Base-by-base conservation (phyloP, 139 green algal species). In the Parachlorella kessleri region DNA sequence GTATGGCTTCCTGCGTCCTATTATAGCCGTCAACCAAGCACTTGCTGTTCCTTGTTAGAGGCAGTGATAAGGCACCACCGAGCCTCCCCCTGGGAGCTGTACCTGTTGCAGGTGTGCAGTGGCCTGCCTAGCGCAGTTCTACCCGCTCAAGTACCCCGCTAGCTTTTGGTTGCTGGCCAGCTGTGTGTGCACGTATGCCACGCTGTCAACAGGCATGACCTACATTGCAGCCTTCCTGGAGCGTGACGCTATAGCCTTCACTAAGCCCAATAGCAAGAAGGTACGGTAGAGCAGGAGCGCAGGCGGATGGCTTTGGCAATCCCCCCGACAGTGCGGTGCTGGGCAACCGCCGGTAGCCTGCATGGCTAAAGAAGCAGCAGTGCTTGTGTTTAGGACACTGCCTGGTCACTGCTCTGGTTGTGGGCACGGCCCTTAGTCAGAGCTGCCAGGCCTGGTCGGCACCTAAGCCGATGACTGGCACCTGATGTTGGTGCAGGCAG, bases 51-150 rank as follows among this genome's bases (percentile, higher is more conserved):
- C 30, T 32, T 39, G 6, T 7, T 26, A 18, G 30, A 40, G 3
- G 2, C 23, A 4, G 32, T 18, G 36, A n/a, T 21, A 2, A 26
- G 26, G 26, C 18, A 21, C 35, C 66, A 28, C 8, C 6, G 39
- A 24, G 23, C 30, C n/a, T 23, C 4, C 39, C 3, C 39, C 7
- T 14, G 77, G 18, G 14, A 63, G 54, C 33, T 74, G 75, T 21
- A 30, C 36, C 6, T 41, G 38, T 26, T 76, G 71, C 89, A 96
- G 92, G 39, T 91, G 91, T 64, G 81, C 24, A 1, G 38, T 89
- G 3, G 93, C 91, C 5, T 48, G 90, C 38, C 81, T 93, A n/a
- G 85, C 89, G 1, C 93, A 97, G 72, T 97, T 96, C 78, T 93
- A 88, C 32, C 88, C 90, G 0, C 84, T 86, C 30, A 94, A 96